These are phyloP conservation scores for Carex arenaria DNA, from an alignment of 202 grass and related monocot genomes.

Conservation along the genomic window DNA sequence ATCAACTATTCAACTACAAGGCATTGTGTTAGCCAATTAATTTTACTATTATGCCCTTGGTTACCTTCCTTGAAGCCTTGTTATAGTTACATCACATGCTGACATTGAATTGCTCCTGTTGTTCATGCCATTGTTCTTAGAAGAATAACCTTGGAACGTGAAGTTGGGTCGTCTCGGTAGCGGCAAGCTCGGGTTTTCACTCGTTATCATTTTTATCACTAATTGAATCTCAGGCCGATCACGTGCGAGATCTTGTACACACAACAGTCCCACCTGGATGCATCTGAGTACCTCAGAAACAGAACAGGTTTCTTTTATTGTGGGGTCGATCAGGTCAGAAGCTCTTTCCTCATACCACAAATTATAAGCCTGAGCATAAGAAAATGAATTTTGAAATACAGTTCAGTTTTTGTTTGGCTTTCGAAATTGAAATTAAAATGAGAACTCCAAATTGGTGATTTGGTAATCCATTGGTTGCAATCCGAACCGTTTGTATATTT, in stretches of 20 bases:
- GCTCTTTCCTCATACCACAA: constrained; percentile 66
- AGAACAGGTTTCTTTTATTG: constrained; percentile 34
- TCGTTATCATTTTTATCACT: constrained; percentile 59
- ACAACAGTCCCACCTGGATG: constrained; percentile 60
- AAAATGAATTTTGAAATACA: neutral
- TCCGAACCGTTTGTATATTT: neutral
- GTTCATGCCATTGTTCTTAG: constrained; percentile 12
- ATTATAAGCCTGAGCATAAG: constrained; percentile 45
- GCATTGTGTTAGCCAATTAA: neutral
- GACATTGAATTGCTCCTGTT: neutral
- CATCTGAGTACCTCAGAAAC: constrained; percentile 48
- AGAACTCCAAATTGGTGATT: neutral
- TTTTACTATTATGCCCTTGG: neutral
- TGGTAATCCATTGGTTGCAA: neutral
- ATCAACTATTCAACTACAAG: neutral
- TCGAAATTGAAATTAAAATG: neutral
- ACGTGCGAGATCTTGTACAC: constrained; percentile 61
- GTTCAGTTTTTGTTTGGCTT: neutral
- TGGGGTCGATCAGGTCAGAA: constrained; percentile 54
- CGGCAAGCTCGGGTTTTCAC: constrained; percentile 35
- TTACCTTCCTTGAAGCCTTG: constrained; percentile 30
- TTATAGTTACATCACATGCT: constrained; percentile 26
- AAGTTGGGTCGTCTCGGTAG: constrained; percentile 55
- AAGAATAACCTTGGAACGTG: constrained; percentile 35
- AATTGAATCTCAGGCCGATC: constrained; percentile 55